phyloP scores from a whole-genome alignment of 2,329 filamentous ascomycete genomes.

The Fusarium austroafricanum region DNA sequence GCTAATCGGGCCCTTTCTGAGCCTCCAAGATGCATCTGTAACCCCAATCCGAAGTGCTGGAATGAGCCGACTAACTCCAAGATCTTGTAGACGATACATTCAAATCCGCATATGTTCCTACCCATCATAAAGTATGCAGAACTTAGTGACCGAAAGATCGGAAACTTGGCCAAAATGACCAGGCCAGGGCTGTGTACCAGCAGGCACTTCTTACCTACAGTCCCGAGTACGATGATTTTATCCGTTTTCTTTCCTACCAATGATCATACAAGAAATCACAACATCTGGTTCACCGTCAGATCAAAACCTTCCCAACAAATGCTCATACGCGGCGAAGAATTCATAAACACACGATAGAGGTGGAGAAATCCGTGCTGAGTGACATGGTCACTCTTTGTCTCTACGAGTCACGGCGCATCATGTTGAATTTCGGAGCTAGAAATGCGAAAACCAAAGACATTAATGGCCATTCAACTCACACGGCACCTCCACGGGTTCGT shows the following conservation, averaged over 20 bases:
- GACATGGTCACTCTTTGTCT: constrained; percentile 23
- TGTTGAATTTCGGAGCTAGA: background rate
- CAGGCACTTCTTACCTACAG: background rate
- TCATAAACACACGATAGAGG: background rate
- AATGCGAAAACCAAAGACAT: background rate
- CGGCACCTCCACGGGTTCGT: constrained; percentile 25
- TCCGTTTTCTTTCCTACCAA: background rate
- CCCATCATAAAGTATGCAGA: background rate
- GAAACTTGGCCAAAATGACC: too few species aligned
- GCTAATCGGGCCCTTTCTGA: constrained; percentile 1
- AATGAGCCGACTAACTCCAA: constrained; percentile 2
- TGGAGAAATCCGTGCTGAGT: constrained; percentile 1
- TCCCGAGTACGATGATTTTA: constrained; percentile 15
- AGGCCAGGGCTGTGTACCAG: too few species aligned
- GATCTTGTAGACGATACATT: background rate
- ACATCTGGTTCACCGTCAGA: constrained; percentile 1
- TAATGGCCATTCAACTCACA: constrained; percentile 23
- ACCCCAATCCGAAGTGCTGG: background rate
- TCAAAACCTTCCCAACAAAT: constrained; percentile 1
- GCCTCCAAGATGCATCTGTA: constrained; percentile 4
- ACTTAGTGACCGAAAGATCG: constrained; percentile 5
- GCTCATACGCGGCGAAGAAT: background rate
- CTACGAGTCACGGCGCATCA: constrained; percentile 20
- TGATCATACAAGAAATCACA: background rate
- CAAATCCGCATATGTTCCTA: background rate